phyloP scores from a whole-genome alignment of 306 rosid genomes.

The Mucuna pruriens region DNA sequence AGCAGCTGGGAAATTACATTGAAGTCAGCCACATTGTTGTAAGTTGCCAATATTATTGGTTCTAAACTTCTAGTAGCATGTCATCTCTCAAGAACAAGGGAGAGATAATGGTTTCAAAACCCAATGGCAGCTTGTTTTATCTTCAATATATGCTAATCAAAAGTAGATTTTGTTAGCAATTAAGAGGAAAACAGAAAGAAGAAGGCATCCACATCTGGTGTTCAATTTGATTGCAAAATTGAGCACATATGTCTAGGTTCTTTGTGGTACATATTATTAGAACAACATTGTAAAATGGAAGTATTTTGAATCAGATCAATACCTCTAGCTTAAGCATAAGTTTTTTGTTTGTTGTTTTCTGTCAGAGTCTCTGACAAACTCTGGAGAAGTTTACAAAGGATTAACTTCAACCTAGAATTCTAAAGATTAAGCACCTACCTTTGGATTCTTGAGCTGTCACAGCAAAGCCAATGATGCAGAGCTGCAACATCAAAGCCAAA shows the following conservation, averaged over 20 bases:
- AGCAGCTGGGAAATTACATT: constrained; percentile 2
- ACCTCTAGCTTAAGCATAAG: background rate
- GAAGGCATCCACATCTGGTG: background rate
- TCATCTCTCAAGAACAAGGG: constrained; percentile 4
- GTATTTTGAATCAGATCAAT: background rate
- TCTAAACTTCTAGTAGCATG: constrained; percentile 21
- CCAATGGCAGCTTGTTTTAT: constrained; percentile 12
- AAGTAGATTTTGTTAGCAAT: constrained; percentile 6
- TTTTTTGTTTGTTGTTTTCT: background rate
- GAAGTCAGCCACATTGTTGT: constrained; percentile 1
- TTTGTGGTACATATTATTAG: background rate
- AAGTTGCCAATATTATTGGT: background rate
- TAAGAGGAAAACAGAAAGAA: constrained; percentile 10
- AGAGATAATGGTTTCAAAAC: background rate
- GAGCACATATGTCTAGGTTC: background rate
- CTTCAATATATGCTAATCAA: background rate
- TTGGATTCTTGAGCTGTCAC: constrained; percentile 60
- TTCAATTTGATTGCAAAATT: background rate
- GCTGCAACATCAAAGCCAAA: constrained; percentile 53
- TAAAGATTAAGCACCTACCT: constrained; percentile 53
- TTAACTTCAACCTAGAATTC: constrained; percentile 24
- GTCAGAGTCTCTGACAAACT: background rate
- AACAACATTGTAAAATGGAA: constrained; percentile 24
- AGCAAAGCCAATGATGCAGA: constrained; percentile 55
- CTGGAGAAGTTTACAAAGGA: constrained; percentile 20